phyloP scores from a whole-genome alignment of 2,329 filamentous ascomycete genomes.

The Calonectria multiphialidica region DNA sequence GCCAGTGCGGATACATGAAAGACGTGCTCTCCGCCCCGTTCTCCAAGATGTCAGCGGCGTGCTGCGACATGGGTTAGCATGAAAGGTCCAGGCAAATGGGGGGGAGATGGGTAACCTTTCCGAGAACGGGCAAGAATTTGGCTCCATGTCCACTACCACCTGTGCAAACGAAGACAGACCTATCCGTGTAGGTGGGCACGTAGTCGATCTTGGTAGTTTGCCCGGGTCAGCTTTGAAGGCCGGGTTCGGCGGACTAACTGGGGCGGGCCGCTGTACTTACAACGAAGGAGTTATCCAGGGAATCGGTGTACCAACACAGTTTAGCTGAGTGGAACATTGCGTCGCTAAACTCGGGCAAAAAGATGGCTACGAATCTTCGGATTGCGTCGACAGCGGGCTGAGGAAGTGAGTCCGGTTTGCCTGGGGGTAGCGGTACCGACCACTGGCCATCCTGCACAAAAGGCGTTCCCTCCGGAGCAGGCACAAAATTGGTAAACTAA shows the following conservation, averaged over 20 bases:
- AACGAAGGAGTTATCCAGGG: not conserved
- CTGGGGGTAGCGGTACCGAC: not conserved
- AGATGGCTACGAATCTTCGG: not conserved
- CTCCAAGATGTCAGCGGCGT: conserved; percentile 48
- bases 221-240: not conserved
- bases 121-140: conserved; percentile 51
- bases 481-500: conserved; percentile 19
- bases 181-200: conserved; percentile 44
- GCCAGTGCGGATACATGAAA: conserved; percentile 47
- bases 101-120: conserved; percentile 32
- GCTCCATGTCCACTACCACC: conserved; percentile 52
- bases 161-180: conserved; percentile 49
- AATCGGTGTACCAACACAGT: not conserved
- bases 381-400: not conserved
- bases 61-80: conserved; percentile 16
- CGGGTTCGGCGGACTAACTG: not conserved
- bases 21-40: conserved; percentile 41
- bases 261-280: not conserved
- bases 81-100: not conserved
- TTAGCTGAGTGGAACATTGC: not conserved
- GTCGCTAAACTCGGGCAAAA: not conserved
- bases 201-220: conserved; percentile 45
- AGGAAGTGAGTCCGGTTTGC: not conserved
- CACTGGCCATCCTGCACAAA: conserved; percentile 15
- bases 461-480: not conserved